These are phyloP conservation scores for Alternaria sp. DNA, from an alignment of 2,329 filamentous ascomycete species.

Conservation along the genomic window DNA sequence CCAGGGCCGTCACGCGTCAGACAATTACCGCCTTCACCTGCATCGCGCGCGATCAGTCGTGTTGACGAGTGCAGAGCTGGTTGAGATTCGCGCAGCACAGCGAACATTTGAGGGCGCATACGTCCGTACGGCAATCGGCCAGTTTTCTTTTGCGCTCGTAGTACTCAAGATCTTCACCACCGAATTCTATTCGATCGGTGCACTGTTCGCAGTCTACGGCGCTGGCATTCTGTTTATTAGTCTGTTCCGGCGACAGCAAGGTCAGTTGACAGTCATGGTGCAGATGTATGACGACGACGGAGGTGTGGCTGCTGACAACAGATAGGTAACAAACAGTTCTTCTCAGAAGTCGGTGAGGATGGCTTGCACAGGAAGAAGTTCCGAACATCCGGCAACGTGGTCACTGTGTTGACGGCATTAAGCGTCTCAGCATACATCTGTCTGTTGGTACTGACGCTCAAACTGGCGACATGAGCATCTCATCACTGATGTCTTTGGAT, in stretches of 20 bases:
- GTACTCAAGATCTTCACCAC: constrained; percentile 96
- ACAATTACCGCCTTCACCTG: constrained; percentile 79
- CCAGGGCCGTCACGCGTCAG: constrained; percentile 68
- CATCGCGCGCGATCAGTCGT: constrained; percentile 86
- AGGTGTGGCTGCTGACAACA: constrained; percentile 19
- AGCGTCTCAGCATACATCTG: constrained; percentile 70
- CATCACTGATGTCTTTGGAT: background rate
- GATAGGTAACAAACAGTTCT: constrained; percentile 85
- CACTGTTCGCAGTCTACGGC: constrained; percentile 92
- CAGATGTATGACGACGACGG: background rate
- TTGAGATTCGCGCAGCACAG: constrained; percentile 94
- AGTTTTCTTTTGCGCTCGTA: constrained; percentile 94
- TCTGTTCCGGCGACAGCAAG: constrained; percentile 86
- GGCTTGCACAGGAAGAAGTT: constrained; percentile 69
- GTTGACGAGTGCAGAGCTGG: constrained; percentile 83
- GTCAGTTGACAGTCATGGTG: constrained; percentile 19
- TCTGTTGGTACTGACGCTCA: constrained; percentile 67
- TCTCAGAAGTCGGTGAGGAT: constrained; percentile 70
- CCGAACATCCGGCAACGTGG: constrained; percentile 72
- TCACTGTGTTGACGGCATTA: constrained; percentile 68
- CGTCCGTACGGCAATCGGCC: constrained; percentile 89
- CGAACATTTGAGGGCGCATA: constrained; percentile 98
- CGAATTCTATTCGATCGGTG: constrained; percentile 97
- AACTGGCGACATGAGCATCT: constrained; percentile 44
- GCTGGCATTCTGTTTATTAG: constrained; percentile 84